phyloP scores from a whole-genome alignment of 169 alveolate genomes.

The Plasmodium sp. region DNA sequence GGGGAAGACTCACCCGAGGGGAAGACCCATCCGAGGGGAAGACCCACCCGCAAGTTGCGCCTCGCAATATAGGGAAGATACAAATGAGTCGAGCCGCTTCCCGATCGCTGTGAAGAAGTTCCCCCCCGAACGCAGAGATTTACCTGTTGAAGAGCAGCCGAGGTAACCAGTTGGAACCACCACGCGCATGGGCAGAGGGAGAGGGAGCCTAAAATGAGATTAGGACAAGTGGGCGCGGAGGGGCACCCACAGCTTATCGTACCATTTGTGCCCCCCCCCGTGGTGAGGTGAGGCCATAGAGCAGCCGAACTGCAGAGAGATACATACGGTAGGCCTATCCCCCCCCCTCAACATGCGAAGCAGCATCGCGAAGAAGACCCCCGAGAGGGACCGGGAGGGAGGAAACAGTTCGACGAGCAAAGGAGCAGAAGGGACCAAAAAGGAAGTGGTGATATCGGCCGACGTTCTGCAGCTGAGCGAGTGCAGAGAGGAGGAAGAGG shows the following conservation, averaged over 20 bases:
- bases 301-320: too few species aligned
- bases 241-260: too few species aligned
- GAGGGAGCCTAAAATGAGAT: too few species aligned
- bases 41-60: not conserved
- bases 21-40: not conserved
- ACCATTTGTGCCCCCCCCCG: too few species aligned
- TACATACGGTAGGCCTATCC: not conserved
- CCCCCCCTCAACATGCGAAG: not conserved
- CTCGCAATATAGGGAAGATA: not conserved
- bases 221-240: too few species aligned
- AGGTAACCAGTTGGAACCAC: too few species aligned
- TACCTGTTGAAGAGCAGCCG: too few species aligned
- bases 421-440: not conserved
- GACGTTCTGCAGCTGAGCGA: not conserved
- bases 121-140: not conserved
- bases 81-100: not conserved
- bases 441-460: not conserved
- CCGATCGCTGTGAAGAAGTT: not conserved
- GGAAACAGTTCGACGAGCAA: not conserved
- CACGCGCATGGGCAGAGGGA: too few species aligned
- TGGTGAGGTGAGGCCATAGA: too few species aligned
- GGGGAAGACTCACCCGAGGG: too few species aligned
- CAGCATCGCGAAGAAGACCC: not conserved
- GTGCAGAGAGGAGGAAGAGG: not conserved
- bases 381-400: not conserved